These are phyloP conservation scores for Pestalotiopsis sp. DNA, from an alignment of 2,329 filamentous ascomycete species.

Conservation along the genomic window DNA sequence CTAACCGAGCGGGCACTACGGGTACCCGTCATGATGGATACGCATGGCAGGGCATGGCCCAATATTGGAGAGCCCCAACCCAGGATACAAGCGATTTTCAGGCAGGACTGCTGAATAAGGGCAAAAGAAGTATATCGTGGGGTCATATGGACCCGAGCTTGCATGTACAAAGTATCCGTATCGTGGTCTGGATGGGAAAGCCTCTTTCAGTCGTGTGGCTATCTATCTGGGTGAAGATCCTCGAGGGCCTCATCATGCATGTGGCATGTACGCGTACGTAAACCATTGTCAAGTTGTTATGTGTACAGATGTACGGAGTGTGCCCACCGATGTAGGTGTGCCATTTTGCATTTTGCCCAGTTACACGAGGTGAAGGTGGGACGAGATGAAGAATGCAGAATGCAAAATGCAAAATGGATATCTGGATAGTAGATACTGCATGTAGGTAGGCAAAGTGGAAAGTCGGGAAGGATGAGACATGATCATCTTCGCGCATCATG, in stretches of 20 bases:
- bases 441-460: neutral
- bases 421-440: neutral
- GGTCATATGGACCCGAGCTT: neutral
- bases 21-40: neutral
- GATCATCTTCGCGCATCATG: neutral
- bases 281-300: neutral
- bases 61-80: neutral
- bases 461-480: neutral
- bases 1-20: neutral
- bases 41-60: neutral
- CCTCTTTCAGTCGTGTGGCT: neutral
- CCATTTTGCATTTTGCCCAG: constrained; percentile 2
- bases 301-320: neutral
- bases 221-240: neutral
- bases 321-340: neutral
- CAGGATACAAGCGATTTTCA: neutral
- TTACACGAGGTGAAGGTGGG: neutral
- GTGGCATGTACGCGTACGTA: neutral
- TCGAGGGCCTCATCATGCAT: neutral
- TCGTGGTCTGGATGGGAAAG: neutral
- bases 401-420: neutral
- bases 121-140: neutral
- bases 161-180: neutral
- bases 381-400: neutral
- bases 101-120: neutral